Conservation (phyloP, 1,284 basidiomycete species). For the Trichosporon faecale region DNA sequence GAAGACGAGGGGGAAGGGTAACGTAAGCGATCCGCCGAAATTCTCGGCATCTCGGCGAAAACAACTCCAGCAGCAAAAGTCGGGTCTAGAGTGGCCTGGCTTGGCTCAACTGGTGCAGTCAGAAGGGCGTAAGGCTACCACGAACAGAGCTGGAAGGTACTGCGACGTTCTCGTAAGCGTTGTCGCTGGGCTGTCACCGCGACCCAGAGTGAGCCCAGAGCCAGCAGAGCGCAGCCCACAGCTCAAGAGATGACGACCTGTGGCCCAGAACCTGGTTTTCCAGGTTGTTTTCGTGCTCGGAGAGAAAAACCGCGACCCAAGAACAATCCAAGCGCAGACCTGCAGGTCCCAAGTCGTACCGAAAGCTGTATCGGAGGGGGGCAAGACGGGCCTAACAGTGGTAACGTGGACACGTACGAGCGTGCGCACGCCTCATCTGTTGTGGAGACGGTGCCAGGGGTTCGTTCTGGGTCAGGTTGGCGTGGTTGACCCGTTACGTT, state of each 20-base stretch:
- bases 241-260: too few relatives aligned
- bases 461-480: neutral
- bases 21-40: neutral
- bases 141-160: neutral
- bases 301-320: neutral
- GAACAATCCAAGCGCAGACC: too few relatives aligned
- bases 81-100: neutral
- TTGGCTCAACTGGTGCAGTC: neutral
- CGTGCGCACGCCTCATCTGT: neutral
- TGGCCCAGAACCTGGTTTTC: too few relatives aligned
- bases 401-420: neutral
- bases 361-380: neutral
- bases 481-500: neutral
- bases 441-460: neutral
- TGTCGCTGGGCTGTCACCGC: neutral
- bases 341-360: too few relatives aligned
- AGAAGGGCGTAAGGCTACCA: neutral
- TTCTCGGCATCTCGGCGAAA: constrained; percentile 5
- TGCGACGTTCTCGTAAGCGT: neutral
- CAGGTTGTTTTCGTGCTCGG: neutral
- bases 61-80: neutral
- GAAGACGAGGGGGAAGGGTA: neutral
- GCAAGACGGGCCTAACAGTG: neutral
- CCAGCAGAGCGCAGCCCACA: too few relatives aligned
- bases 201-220: neutral